Base-by-base conservation (phyloP, 2,329 filamentous ascomycete genomes). In the Dryadomyces sulphureus region DNA sequence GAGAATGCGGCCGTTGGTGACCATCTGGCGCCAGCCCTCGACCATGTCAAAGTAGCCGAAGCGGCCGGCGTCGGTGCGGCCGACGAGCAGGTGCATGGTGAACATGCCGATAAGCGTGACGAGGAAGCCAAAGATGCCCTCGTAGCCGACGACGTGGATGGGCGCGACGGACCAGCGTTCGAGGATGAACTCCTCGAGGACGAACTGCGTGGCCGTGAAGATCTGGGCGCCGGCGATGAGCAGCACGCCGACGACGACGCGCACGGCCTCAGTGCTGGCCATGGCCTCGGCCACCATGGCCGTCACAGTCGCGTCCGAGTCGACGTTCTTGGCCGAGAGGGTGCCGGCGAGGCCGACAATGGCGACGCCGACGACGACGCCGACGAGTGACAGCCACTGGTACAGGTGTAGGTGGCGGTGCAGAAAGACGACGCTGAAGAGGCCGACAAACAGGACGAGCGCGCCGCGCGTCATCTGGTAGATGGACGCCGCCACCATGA, bases 391-490 rank as follows among this genome's bases (percentile, higher is more conserved):
- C 48, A 85, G 67, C 92, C 92, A 98, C 62, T 98, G 92, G 68
- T 90, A 95, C n/a, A 84, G 60, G 50, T 79, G 76, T 30, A 98
- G 71, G 54, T 77, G 81, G 41, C 87, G 77, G 56, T 78, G 81
- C 48, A 98, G 69, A 62, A 98, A 96, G 12, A 94, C 57, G 24
- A 98, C 89, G 57, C 88, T 94, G 66, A 98, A 95, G 0, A 96
- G 67, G 0, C 92, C 92, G 19, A 98, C 92, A 56, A 98, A 98
- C 7, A 98, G 72, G 3, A 98, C 90, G 38, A 98, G 72, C 0
- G 92, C 92, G 8, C 92, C 92, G 49, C 92, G 74, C 1, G 90
- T 96, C 92, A 98, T 98, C 66, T 98, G 92, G 65, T 95, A 98
- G 58, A 98, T 95, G 50, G 86, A 93, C 1, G 92, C 87, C 12